Evolutionary conservation across 257 asterid genomes (phyloP).

Genomic region (Nicotiana paniculata): DNA sequence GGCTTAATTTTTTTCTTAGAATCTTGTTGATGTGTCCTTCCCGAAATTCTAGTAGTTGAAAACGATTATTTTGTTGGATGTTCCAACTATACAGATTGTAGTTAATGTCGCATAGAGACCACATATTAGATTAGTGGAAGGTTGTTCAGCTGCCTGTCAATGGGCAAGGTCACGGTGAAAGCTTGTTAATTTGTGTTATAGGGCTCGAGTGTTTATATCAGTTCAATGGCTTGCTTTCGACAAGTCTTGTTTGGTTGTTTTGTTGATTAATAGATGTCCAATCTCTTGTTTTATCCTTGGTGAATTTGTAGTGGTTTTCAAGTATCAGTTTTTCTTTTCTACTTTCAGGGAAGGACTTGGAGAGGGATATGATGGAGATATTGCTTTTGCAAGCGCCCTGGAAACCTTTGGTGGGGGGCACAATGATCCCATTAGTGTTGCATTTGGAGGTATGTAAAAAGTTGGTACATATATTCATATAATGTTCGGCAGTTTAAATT

Average conservation of each 20-base stretch:
- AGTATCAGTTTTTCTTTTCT: conserved; percentile 16
- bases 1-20: neutral
- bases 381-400: conserved; percentile 90
- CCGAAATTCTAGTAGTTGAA: neutral
- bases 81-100: too few species aligned
- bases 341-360: conserved; percentile 94
- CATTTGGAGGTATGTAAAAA: conserved; percentile 74
- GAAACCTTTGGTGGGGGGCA: conserved; percentile 99
- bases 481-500: neutral
- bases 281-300: conserved; percentile 1
- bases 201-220: neutral
- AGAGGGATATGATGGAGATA: conserved; percentile 97
- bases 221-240: neutral
- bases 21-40: neutral
- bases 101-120: neutral
- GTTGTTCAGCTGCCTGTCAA: neutral
- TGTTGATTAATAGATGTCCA: neutral
- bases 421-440: conserved; percentile 97
- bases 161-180: neutral
- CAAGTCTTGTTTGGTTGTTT: neutral
- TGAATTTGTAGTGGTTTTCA: conserved; percentile 1
- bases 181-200: neutral
- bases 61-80: neutral
- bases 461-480: conserved; percentile 5
- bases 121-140: neutral